Percentiles rank a stretch among this genome's conserved stretches.
phyloP scores from a whole-genome alignment of 1,284 basidiomycete genomes.

The Hypsizygus ulmarius region DNA sequence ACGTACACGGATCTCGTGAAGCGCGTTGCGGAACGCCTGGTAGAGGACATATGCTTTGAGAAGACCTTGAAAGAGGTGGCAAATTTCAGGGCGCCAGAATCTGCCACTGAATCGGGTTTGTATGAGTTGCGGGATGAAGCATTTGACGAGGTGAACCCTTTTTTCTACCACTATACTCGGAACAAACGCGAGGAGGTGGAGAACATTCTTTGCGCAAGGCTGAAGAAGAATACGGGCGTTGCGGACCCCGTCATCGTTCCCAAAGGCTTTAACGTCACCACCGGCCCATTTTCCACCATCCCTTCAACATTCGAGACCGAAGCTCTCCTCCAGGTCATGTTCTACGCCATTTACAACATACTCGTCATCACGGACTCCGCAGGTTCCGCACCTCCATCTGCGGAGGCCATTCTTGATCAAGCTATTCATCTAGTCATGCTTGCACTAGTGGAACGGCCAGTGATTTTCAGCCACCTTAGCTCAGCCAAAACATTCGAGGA shows the following conservation, averaged over 20 bases:
- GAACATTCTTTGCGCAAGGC: conserved; percentile 65
- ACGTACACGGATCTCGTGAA: conserved; percentile 93
- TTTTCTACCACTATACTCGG: conserved; percentile 94
- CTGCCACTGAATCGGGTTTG: conserved; percentile 74
- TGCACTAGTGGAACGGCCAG: conserved; percentile 67
- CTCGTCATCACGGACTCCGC: conserved; percentile 57
- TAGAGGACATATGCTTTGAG: conserved; percentile 86
- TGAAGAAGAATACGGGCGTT: conserved; percentile 64
- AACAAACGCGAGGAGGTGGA: conserved; percentile 97
- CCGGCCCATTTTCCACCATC: conserved; percentile 67
- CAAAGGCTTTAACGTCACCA: conserved; percentile 58
- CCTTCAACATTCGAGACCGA: conserved; percentile 63
- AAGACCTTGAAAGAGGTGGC: conserved; percentile 79
- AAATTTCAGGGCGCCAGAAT: conserved; percentile 80
- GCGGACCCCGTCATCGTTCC: conserved; percentile 76
- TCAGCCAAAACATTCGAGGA: conserved; percentile 55
- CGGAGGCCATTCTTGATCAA: conserved; percentile 89
- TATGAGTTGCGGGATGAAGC: conserved; percentile 87
- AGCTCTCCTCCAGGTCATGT: conserved; percentile 72
- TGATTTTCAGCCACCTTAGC: conserved; percentile 59
- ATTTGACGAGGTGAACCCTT: conserved; percentile 90
- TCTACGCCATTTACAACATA: conserved; percentile 73
- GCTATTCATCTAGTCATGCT: conserved; percentile 85
- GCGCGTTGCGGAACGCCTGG: conserved; percentile 86
- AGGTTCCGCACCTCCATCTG: conserved; percentile 62